A percentile compares a stretch with the other conserved stretches of the same genome.
Evolutionary conservation across 2,329 filamentous ascomycete genomes (phyloP).

Genomic region (Xylariaceae sp.): DNA sequence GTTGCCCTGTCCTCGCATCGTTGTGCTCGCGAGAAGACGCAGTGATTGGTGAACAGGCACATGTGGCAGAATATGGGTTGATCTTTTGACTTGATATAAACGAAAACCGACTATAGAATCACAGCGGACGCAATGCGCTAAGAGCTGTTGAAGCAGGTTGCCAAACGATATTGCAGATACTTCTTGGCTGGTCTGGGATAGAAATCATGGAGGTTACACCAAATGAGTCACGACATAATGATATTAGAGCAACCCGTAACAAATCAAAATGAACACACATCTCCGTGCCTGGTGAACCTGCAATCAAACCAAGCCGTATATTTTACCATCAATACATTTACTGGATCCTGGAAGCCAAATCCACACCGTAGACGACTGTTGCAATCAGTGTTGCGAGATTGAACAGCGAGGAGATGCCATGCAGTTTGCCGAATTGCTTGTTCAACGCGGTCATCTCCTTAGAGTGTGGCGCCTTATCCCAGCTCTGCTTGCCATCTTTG

Average conservation of each 20-base stretch:
- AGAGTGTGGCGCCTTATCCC: conserved; percentile 74
- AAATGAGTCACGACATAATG: too few species aligned
- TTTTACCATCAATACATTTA: conserved; percentile 24
- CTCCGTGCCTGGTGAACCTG: too few species aligned
- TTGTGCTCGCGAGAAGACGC: too few species aligned
- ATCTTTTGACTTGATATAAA: conserved; percentile 3
- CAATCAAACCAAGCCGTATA: too few species aligned
- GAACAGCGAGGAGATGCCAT: conserved; percentile 75
- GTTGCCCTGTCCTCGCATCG: background rate
- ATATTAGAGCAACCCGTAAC: too few species aligned
- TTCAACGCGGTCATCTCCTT: conserved; percentile 79
- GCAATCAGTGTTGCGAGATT: conserved; percentile 70
- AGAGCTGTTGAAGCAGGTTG: too few species aligned
- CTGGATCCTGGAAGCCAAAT: conserved; percentile 61
- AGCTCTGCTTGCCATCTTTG: conserved; percentile 83
- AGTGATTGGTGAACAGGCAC: background rate
- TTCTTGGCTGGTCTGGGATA: too few species aligned
- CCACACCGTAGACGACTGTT: conserved; percentile 72
- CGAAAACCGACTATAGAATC: background rate
- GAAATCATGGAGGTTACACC: too few species aligned
- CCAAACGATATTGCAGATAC: too few species aligned
- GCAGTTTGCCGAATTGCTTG: conserved; percentile 72
- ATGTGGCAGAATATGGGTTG: conserved; percentile 4
- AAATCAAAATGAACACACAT: too few species aligned
- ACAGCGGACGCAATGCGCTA: too few species aligned